Evolutionary conservation across 2,329 filamentous ascomycete species (phyloP), one percentile per base, ranked within the genome.

Genomic region (Aspergillus cejpii): DNA sequence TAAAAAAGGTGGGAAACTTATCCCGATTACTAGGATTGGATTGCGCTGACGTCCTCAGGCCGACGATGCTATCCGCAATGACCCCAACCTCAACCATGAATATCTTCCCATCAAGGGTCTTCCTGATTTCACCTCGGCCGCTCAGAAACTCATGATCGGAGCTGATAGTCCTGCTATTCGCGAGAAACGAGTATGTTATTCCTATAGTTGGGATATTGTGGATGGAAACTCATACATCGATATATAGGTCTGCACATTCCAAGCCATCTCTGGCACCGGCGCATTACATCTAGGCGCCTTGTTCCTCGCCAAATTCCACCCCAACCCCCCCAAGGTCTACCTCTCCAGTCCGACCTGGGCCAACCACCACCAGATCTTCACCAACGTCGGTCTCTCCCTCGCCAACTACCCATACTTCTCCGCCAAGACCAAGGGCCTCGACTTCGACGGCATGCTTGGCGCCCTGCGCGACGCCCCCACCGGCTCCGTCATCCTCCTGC

Each of bases 311-410:
- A 90, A 84, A 68, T 98, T 97, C 80, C 95, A 87, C 77, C 75
- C 74, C 46, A 69, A 61, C 66, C 43, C 66, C 76, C 62, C 77
- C 78, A 63, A 80, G 77, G 80, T 94, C 71, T 96, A 95, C 77
- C 77, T 97, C 68, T 95, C 89, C 61, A 86, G 85, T 68, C 92
- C 92, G 42, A 98, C 92, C 50, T 98, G 92, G 92, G 89, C 86
- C 57, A 98, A 98, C 75, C 92, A 98, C 81, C 84, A 94, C 74
- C 92, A 97, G 71, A 96, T 98, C 76, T 95, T 98, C 75, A 80
- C 76, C 70, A 97, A 97, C 65, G 89, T 96, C 63, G 77, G 79
- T 58, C 75, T 97, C 23, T 73, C 80, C 26, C 80, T 88, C 59
- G 83, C 83, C 56, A 80, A 80, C 54, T 98, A 98, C 74, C 92